Conservation (phyloP, 352 stramenopile species). For the Pythium sukuiense region DNA sequence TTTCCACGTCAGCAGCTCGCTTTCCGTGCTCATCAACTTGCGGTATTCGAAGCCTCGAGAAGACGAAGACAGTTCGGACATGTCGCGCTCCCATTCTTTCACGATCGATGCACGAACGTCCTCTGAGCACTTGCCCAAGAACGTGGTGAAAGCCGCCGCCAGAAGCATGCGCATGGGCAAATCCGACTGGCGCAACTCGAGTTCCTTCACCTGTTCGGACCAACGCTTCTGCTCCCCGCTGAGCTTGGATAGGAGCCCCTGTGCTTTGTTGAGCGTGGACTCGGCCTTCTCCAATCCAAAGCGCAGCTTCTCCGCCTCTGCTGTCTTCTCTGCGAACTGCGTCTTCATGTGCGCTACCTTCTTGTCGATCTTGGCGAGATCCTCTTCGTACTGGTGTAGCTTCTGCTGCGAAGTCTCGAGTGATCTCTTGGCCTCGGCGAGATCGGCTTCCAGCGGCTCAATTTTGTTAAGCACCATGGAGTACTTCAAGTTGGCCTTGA, state of each 20-base stretch:
- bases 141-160: constrained; percentile 91
- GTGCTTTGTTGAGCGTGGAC: constrained; percentile 89
- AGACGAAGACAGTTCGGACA: constrained; percentile 41
- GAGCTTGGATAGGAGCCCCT: constrained; percentile 89
- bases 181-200: constrained; percentile 73
- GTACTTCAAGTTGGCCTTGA: constrained; percentile 96
- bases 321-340: constrained; percentile 92
- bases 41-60: constrained; percentile 75
- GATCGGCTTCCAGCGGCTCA: constrained; percentile 89
- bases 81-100: constrained; percentile 75
- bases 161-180: constrained; percentile 91
- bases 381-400: constrained; percentile 87
- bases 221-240: constrained; percentile 91
- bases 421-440: constrained; percentile 86
- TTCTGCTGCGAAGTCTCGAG: constrained; percentile 88
- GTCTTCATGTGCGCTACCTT: constrained; percentile 89
- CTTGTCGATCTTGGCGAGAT: constrained; percentile 91
- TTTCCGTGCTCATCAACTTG: constrained; percentile 90
- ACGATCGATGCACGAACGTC: constrained; percentile 78
- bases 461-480: constrained; percentile 96
- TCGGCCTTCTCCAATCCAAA: constrained; percentile 88
- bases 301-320: constrained; percentile 91
- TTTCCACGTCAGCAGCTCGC: constrained; percentile 94
- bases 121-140: constrained; percentile 92
- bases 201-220: constrained; percentile 88